Conservation (phyloP, 495 filamentous ascomycete genomes). For the Penicillium ochrochloron region DNA sequence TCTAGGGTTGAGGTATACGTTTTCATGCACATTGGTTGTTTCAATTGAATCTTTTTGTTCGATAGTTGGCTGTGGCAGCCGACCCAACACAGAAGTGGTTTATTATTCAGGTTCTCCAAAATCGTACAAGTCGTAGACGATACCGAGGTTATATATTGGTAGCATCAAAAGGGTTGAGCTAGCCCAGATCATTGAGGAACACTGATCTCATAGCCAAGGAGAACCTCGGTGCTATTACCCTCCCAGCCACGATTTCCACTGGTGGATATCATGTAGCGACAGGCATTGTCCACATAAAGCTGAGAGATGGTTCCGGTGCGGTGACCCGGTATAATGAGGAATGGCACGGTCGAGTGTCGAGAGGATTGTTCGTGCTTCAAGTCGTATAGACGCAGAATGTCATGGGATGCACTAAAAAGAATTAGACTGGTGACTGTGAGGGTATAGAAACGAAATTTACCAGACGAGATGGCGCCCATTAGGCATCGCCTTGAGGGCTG, state of each 20-base stretch:
- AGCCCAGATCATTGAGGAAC: constrained; percentile 41
- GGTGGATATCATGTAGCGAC: constrained; percentile 85
- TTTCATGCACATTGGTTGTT: neutral
- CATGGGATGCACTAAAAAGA: constrained; percentile 74
- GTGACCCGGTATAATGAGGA: constrained; percentile 92
- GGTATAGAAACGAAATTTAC: constrained; percentile 43
- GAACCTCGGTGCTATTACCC: constrained; percentile 85
- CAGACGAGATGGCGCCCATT: constrained; percentile 94
- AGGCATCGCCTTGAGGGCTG: constrained; percentile 83
- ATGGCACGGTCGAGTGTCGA: constrained; percentile 84
- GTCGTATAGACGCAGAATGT: constrained; percentile 93
- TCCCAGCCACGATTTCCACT: constrained; percentile 96
- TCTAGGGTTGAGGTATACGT: neutral
- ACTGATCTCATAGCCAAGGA: constrained; percentile 92
- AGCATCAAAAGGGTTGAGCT: neutral
- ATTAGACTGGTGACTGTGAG: constrained; percentile 12
- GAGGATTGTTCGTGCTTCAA: constrained; percentile 66
- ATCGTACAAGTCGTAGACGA: constrained; percentile 16
- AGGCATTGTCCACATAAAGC: constrained; percentile 84
- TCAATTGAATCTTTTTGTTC: neutral
- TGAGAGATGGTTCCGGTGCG: constrained; percentile 87
- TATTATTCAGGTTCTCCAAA: neutral
- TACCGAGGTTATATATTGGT: neutral
- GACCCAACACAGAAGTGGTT: constrained; percentile 1
- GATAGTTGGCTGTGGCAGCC: neutral